Conservation (phyloP, 495 filamentous ascomycete species). For the Halenospora varia region DNA sequence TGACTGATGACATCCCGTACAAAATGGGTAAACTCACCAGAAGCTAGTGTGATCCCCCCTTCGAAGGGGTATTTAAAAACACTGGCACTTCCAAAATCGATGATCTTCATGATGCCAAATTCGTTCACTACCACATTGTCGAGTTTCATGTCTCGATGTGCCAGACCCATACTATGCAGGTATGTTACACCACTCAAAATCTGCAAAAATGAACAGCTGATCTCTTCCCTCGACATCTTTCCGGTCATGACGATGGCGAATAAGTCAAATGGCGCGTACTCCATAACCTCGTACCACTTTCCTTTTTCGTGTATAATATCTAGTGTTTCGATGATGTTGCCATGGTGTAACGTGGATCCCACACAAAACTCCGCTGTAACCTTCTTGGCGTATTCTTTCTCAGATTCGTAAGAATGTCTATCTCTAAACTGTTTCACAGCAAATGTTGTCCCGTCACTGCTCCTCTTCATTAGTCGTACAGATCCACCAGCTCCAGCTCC, state of each 20-base stretch:
- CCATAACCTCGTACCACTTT: slow-evolving; percentile 99
- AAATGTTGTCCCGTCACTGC: slow-evolving; percentile 85
- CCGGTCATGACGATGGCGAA: slow-evolving; percentile 99
- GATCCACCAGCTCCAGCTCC: slow-evolving; percentile 95
- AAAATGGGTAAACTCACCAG: slow-evolving; percentile 65
- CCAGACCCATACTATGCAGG: slow-evolving; percentile 91
- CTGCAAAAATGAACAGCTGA: slow-evolving; percentile 87
- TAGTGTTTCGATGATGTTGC: slow-evolving; percentile 96
- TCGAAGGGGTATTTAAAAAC: slow-evolving; percentile 98
- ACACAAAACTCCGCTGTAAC: slow-evolving; percentile 99
- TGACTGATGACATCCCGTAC: slow-evolving; percentile 10
- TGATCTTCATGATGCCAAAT: slow-evolving; percentile 98
- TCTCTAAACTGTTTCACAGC: slow-evolving; percentile 97
- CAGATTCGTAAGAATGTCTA: slow-evolving; percentile 87
- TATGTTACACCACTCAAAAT: slow-evolving; percentile 97
- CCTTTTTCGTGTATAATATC: slow-evolving; percentile 95
- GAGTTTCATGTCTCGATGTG: slow-evolving; percentile 93
- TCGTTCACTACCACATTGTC: slow-evolving; percentile 99
- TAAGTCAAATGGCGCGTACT: slow-evolving; percentile 95
- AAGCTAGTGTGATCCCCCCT: slow-evolving; percentile 79
- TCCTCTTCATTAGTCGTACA: slow-evolving; percentile 89
- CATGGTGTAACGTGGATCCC: slow-evolving; percentile 93
- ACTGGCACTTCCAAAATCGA: slow-evolving; percentile 96
- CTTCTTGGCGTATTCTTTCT: slow-evolving; percentile 96
- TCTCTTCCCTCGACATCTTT: slow-evolving; percentile 91